Evolutionary conservation across 2,329 filamentous ascomycete species (phyloP).

Genomic region (Cladosporium cucumerinum): DNA sequence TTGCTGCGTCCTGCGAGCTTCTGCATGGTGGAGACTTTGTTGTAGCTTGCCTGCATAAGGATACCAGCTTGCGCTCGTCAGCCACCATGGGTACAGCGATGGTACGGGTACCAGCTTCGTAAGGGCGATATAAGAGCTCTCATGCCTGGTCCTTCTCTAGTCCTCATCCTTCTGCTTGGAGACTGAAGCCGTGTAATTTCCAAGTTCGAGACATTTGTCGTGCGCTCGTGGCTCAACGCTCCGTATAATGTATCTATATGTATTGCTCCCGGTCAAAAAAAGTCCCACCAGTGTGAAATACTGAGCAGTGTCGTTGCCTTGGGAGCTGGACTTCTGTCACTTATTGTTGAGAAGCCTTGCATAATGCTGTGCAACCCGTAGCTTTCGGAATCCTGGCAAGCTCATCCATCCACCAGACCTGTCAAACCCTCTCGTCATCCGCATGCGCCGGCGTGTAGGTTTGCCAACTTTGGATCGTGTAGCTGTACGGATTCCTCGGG

Average conservation of each 20-base stretch:
- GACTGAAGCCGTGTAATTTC: neutral
- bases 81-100: neutral
- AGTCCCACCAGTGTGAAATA: neutral
- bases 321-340: neutral
- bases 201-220: neutral
- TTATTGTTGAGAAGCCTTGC: neutral
- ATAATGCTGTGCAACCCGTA: neutral
- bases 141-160: neutral
- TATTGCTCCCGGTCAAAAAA: neutral
- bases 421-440: neutral
- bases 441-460: neutral
- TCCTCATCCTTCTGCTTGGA: neutral
- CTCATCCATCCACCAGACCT: neutral
- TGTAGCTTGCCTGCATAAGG: neutral
- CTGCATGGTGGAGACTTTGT: neutral
- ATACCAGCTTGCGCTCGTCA: neutral
- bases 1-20: neutral
- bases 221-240: neutral
- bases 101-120: neutral
- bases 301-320: neutral
- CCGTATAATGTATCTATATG: neutral
- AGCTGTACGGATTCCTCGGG: neutral
- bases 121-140: neutral
- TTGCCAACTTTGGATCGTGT: neutral
- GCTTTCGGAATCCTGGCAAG: neutral